Base-by-base conservation (phyloP, 106 monocot species). In the Phalaenopsis aphrodite region DNA sequence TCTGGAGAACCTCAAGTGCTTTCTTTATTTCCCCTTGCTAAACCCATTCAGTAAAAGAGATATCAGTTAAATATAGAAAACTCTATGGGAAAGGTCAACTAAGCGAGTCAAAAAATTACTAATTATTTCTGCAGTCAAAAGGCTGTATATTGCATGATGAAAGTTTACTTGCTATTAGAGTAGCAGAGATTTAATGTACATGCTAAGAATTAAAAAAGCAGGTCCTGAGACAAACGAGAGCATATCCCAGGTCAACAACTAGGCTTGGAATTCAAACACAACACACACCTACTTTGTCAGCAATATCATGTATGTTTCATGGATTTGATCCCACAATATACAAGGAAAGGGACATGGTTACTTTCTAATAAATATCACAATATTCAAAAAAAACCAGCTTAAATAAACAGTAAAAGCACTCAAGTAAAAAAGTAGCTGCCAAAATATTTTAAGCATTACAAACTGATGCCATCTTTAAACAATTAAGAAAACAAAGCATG, bases 11-110 rank as follows among this genome's bases (percentile, higher is more conserved):
- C 69, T 95, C 95, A 76, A 99, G 68, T 68, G 93, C 99, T 84
- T 93, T 99, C 83, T 86, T 95, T 81, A 91, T 83, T 89, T 99
- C 99, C 81, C 99, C 95, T 95, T 99, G 94, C 99, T 99, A 80
- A 81, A 36, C 21, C 3, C 30, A 82, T 11, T 30, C 55, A 79
- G 66, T 15, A 85, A 43, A 41, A 82, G 47, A 78, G 36, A 41
- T 24, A 49, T 83, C 46, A 71, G 39, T 68, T 19, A 76, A 77
- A 39, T 61, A 21, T 39, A 69, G 12, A 12, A 36, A 69, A 38
- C 7, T 69, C 69, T 69, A 69, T 21, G 8, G 69, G 61, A 14
- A 61, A 61, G 21, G 8, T 69, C 37, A 69, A 30, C 14, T 38
- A 61, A 69, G 69, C 38, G 38, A 21, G 69, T 21, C 69, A 14